Conservation (phyloP, 83 land plant genomes). For the Diphasiastrum complanatum region DNA sequence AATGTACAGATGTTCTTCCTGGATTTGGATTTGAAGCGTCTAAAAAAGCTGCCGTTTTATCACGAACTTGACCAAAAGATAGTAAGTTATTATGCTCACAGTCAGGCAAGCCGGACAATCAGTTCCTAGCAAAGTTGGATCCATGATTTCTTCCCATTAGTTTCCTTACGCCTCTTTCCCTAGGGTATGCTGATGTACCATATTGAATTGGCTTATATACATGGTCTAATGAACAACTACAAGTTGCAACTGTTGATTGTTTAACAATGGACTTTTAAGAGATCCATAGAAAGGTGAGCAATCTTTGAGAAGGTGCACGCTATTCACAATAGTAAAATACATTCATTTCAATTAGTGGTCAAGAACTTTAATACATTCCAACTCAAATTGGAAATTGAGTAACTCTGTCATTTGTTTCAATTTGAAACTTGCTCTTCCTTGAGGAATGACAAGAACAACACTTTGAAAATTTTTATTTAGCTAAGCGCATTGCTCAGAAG, state of each 20-base stretch:
- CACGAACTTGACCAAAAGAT: slow-evolving; percentile 60
- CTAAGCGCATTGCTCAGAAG: too few species aligned
- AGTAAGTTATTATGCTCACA: slow-evolving; percentile 30
- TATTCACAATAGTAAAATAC: too few species aligned
- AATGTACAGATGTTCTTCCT: slow-evolving; percentile 41
- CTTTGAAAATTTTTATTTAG: too few species aligned
- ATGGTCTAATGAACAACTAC: slow-evolving; percentile 19
- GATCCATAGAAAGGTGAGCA: slow-evolving; percentile 12
- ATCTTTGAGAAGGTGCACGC: slow-evolving; percentile 18
- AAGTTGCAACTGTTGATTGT: slow-evolving; percentile 23
- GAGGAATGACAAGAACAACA: too few species aligned
- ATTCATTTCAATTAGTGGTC: too few species aligned
- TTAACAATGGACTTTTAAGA: slow-evolving; percentile 25
- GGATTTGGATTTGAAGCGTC: slow-evolving; percentile 60
- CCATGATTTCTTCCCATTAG: slow-evolving; percentile 27
- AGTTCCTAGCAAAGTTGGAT: slow-evolving; percentile 17
- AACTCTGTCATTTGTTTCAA: too few species aligned
- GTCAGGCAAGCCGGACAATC: slow-evolving; percentile 6
- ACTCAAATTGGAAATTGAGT: too few species aligned
- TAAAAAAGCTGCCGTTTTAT: slow-evolving; percentile 54
- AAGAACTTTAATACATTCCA: too few species aligned
- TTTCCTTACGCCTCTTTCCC: slow-evolving; percentile 17
- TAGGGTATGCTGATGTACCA: slow-evolving; percentile 24
- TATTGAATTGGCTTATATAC: slow-evolving; percentile 10
- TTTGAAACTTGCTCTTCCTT: too few species aligned